phyloP scores from a whole-genome alignment of 139 green algal genomes.

The Chlamydomonas sp. region DNA sequence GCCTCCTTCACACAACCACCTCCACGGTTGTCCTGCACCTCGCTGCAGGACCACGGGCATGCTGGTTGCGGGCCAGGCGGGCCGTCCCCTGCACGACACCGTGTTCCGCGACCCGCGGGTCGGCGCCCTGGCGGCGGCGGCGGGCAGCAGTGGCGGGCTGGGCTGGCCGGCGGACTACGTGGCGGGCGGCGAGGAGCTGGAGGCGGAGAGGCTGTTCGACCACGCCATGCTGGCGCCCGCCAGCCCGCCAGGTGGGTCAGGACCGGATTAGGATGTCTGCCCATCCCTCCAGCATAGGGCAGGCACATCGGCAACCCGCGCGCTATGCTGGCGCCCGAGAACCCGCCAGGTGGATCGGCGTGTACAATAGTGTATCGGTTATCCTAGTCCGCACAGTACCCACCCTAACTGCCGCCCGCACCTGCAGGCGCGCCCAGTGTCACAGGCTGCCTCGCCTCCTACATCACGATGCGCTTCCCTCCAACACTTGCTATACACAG shows the following conservation, averaged over 20 bases:
- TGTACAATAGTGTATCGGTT: too few relatives aligned
- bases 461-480: too few relatives aligned
- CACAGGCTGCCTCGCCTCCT: too few relatives aligned
- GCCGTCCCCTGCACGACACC: constrained; percentile 54
- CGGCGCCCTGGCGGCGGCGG: background rate
- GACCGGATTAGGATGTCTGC: background rate
- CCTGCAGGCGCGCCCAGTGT: too few relatives aligned
- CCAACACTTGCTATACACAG: too few relatives aligned
- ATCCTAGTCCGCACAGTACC: too few relatives aligned
- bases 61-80: constrained; percentile 56
- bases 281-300: too few relatives aligned
- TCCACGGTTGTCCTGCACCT: background rate
- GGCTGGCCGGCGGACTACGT: constrained; percentile 32
- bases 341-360: too few relatives aligned
- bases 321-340: too few relatives aligned
- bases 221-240: constrained; percentile 59
- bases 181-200: constrained; percentile 55
- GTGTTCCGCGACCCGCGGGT: constrained; percentile 44
- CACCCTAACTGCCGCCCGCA: too few relatives aligned
- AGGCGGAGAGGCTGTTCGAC: constrained; percentile 80
- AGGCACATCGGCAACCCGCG: too few relatives aligned
- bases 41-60: constrained; percentile 36
- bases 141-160: background rate
- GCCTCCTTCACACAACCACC: background rate
- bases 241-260: constrained; percentile 9